Evolutionary conservation across 257 asterid species (phyloP), one percentile per base, ranked within the genome.

Genomic region (Agastache rugosa): DNA sequence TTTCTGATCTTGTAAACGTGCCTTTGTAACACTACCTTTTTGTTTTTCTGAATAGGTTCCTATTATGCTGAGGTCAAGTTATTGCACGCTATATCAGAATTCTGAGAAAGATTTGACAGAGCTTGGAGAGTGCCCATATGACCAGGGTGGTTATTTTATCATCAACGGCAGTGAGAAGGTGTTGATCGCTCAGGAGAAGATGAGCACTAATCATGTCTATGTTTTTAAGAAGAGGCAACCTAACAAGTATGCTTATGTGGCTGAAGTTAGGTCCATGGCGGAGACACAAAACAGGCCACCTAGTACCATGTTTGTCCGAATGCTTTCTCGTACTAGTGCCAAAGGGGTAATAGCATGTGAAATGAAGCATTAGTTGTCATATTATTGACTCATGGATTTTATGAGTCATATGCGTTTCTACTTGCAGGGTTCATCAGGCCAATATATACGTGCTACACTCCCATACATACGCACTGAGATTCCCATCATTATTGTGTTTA

Each of bases 141-240:
- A 95, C 73, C 99, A 95, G 83, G 99, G 99, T 42, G 99, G 99
- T 54, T 95, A 95, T 80, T 95, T 95, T 79, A 88, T 95, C 66
- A 90, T 95, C 56, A 95, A 95, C 34, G 98, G 99, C 59, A 95
- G 99, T 89, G 99, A 95, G 67, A 95, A 95, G 86, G 99, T 95
- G 50, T 84, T 95, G 54, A 92, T 95, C 80, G 99, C 99, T 72
- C 99, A 95, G 88, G 99, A 95, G 88, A 95, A 95, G 85, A 95
- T 95, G 99, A 95, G 98, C 83, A 95, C 99, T 31, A 95, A 95
- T 82, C 99, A 95, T 68, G 99, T 95, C 31, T 95, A 95, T 71
- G 99, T 95, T 11, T 95, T 92, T 61, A 95, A 95, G 80, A 95
- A 90, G 87, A 89, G 98, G 85, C 99, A 95, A 77, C 99, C 99